phyloP scores from a whole-genome alignment of 306 rosid genomes.

The Lathyrus sativus region DNA sequence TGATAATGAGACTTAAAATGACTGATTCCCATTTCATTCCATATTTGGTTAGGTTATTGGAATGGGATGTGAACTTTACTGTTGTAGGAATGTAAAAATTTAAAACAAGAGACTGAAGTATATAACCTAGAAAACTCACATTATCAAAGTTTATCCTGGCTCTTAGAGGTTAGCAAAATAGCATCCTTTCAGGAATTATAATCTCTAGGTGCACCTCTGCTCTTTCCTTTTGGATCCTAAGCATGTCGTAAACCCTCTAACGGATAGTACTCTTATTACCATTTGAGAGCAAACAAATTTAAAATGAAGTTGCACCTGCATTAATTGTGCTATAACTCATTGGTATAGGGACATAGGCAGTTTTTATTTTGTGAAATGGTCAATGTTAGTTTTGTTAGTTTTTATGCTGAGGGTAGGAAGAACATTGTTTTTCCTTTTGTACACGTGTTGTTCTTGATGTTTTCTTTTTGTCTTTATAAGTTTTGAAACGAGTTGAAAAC shows the following conservation, averaged over 20 bases:
- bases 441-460: no score
- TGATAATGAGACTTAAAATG: neutral
- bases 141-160: neutral
- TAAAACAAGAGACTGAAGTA: neutral
- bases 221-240: neutral
- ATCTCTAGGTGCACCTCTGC: neutral
- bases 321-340: no score
- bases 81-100: neutral
- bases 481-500: no score
- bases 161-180: neutral
- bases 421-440: no score
- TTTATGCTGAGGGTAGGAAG: no score
- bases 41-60: constrained; percentile 18
- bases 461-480: no score
- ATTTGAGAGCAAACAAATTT: neutral
- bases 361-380: no score
- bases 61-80: neutral
- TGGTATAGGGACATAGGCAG: no score
- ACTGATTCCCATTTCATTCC: neutral
- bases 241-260: neutral
- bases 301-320: no score
- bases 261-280: neutral
- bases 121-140: neutral
- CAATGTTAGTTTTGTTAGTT: no score
- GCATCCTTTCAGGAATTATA: neutral